Evolutionary conservation across 1,284 basidiomycete species (phyloP), one percentile per base, ranked within the genome.

Genomic region (Ustilago sp.): DNA sequence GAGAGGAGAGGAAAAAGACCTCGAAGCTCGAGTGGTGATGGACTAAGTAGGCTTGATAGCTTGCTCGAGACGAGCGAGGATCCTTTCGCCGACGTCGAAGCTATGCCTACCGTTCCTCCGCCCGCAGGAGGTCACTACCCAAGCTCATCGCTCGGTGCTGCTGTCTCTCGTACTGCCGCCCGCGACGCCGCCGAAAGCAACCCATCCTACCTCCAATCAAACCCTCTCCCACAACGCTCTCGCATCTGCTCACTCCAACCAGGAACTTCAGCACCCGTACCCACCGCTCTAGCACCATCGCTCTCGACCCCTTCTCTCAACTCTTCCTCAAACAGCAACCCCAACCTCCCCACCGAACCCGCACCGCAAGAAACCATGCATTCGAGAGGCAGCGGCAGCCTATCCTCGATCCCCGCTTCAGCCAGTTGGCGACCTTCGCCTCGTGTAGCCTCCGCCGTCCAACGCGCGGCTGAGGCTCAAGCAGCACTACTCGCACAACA

Each of bases 351-450:
- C 13, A 11, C 34, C 19, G 35, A 59, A 34, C 1, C 57, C 31
- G 28, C 48, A 50, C 28, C 48, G 0, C 39, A 41, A 39, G 2
- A 45, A 31, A 28, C 28, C 15, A 15, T 50, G 17, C 41, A 43
- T 23, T 59, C 63, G n/a, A 28, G 31, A 6, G 41, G 54, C 34
- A 65, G 56, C 34, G 41, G 52, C 4, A 48, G 32, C 34, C 35
- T 64, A 8, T 39, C 68, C 15, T 41, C 38, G 8, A 59, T 68
- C 3, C 73, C 68, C 4, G 65, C 74, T 4, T 71, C 74, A 9
- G 74, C 68, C 11, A 72, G 69, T 59, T 77, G 74, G 74, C 13
- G 74, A 34, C 69, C 74, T 0, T 77, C 74, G 8, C 74, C 74
- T 3, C 65, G 74, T 2, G 74, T 72, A 7, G 63, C 62, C 3